phyloP scores from a whole-genome alignment of 2,329 filamentous ascomycete genomes.

The Aspergillus fumigatus region DNA sequence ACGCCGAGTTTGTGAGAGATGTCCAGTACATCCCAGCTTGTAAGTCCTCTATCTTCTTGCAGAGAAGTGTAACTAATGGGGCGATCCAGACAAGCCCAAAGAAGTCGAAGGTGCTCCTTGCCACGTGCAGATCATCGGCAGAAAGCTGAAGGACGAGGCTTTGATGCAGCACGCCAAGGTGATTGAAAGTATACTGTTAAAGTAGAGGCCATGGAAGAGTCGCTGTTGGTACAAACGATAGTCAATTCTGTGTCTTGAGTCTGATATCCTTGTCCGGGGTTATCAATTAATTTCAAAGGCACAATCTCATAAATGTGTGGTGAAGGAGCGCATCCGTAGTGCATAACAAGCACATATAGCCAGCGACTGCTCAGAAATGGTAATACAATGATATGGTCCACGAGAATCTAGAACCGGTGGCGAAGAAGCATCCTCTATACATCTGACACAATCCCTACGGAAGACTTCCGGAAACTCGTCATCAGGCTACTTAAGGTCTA shows the following conservation, averaged over 20 bases:
- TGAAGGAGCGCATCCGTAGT: neutral
- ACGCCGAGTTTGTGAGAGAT: slow-evolving; percentile 16
- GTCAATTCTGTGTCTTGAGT: no score
- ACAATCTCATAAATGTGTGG: no score
- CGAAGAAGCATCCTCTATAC: neutral
- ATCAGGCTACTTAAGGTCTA: neutral
- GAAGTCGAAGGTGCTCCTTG: slow-evolving; percentile 19
- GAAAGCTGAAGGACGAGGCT: slow-evolving; percentile 20
- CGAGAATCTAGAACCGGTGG: neutral
- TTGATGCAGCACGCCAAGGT: slow-evolving; percentile 15
- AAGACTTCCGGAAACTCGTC: neutral
- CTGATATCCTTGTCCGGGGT: no score
- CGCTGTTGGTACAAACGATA: no score
- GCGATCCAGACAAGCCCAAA: slow-evolving; percentile 13
- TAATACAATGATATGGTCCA: neutral
- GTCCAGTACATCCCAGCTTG: slow-evolving; percentile 17
- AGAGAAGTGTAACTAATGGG: neutral
- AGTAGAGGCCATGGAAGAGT: neutral
- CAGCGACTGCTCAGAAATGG: neutral
- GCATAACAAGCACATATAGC: neutral
- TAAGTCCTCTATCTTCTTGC: slow-evolving; percentile 1
- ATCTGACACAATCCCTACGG: neutral
- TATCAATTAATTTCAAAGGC: neutral
- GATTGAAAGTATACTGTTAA: slow-evolving; percentile 10
- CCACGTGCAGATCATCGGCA: slow-evolving; percentile 20